phyloP scores from a whole-genome alignment of 371 early-diverging fungal genomes.

The Blastocladiella emersonii region DNA sequence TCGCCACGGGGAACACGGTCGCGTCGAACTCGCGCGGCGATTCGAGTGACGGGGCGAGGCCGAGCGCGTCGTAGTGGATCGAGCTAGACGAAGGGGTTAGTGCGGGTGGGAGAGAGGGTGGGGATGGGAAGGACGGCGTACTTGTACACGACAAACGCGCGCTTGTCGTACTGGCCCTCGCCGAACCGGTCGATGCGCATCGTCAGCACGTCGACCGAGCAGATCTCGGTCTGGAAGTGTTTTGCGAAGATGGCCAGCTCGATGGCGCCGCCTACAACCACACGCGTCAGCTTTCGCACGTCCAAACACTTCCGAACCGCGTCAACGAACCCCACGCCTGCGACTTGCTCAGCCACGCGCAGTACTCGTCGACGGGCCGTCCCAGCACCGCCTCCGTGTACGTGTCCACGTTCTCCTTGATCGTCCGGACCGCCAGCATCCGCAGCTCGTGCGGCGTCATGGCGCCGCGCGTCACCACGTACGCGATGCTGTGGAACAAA shows the following conservation, averaged over 20 bases:
- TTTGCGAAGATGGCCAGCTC: slow-evolving; percentile 29
- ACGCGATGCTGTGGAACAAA: slow-evolving; percentile 29
- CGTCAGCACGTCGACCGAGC: slow-evolving; percentile 35
- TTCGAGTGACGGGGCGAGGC: slow-evolving; percentile 15
- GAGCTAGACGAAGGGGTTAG: slow-evolving; percentile 19
- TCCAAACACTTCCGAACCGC: too few species aligned
- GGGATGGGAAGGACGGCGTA: background rate
- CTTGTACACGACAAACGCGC: slow-evolving; percentile 29
- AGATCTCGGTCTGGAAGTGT: slow-evolving; percentile 29
- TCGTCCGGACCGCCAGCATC: slow-evolving; percentile 17
- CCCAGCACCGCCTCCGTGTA: slow-evolving; percentile 38
- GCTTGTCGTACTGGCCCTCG: slow-evolving; percentile 14
- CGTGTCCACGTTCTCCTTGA: slow-evolving; percentile 16
- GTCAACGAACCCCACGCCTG: slow-evolving; percentile 24
- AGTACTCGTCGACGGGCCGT: slow-evolving; percentile 20
- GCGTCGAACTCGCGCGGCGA: slow-evolving; percentile 30
- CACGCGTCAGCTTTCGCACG: background rate
- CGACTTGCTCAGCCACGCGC: slow-evolving; percentile 30
- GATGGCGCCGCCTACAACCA: slow-evolving; percentile 43
- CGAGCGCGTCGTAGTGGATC: slow-evolving; percentile 50
- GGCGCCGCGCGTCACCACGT: slow-evolving; percentile 12
- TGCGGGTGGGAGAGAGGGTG: too few species aligned
- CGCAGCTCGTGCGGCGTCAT: slow-evolving; percentile 9
- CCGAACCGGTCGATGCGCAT: slow-evolving; percentile 33
- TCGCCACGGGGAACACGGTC: slow-evolving; percentile 25